Evolutionary conservation across 2,329 filamentous ascomycete genomes (phyloP), one percentile per base, ranked within the genome.

Genomic region (Paecilomyces sp.): DNA sequence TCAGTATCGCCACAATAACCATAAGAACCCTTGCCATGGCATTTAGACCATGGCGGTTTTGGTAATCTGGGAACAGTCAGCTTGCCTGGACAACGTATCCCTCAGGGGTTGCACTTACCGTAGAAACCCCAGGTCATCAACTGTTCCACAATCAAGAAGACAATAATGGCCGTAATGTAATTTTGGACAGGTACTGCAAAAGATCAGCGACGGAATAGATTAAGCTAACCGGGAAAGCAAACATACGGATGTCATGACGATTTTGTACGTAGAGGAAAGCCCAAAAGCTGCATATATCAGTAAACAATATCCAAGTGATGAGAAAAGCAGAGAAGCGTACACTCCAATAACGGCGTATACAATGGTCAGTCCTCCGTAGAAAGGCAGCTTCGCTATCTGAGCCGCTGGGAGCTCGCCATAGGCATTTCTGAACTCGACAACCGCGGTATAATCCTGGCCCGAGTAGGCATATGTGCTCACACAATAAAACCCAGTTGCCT

Each of bases 81-180:
- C 56, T 34, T 51, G 52, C 55, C 13, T 51, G 24, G 22, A 36
- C 54, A 33, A 22, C 25, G 22, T 22, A 55, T 25, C 25, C 22
- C 54, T 12, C 24, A 33, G 3, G 7, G 18, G 3, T 12, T 34
- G n/a, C 18, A 62, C 81, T 61, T 79, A 90, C 88, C 87, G 74
- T 97, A 99, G 79, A 96, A 99, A 52, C 91, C 92, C 94, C 94
- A 99, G 1, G 94, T 99, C 85, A 97, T 92, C 70, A 97, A 81
- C 87, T 97, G 96, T 75, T 99, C 94, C 15, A 97, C 78, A 15
- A 97, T 91, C 52, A 99, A 80, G 78, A 99, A 99, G 57, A 94
- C 86, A 56, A 99, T 81, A 62, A 97, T 99, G 9, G 94, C 93
- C 0, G 94, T 99, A 68, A 99, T 97, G 75, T 99, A 99, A 74